phyloP scores from a whole-genome alignment of 208 protist species.

The Acanthamoeba castellanii region DNA sequence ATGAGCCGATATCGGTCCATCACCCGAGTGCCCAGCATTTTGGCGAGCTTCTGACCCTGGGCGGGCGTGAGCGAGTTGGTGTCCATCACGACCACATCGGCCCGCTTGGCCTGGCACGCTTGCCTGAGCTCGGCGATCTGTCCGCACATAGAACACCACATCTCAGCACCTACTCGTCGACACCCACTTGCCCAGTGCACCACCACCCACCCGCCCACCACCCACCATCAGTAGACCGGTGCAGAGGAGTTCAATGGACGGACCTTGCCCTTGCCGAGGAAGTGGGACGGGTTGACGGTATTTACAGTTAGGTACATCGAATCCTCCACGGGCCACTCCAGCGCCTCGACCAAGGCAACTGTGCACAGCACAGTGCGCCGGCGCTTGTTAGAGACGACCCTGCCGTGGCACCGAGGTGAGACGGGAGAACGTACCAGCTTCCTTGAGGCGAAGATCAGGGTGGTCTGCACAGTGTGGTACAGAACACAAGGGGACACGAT shows the following conservation, averaged over 20 bases:
- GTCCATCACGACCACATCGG: slow-evolving; percentile 25
- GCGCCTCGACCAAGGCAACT: slow-evolving; percentile 59
- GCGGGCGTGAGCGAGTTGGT: slow-evolving; percentile 46
- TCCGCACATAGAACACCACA: background rate
- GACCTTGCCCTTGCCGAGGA: slow-evolving; percentile 73
- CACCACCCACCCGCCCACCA: no score
- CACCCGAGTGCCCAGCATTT: slow-evolving; percentile 26
- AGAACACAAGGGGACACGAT: background rate
- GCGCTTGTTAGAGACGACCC: background rate
- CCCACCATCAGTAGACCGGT: no score
- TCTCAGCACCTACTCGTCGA: background rate
- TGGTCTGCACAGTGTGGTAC: background rate
- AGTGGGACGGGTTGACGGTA: slow-evolving; percentile 45
- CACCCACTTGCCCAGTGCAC: no score
- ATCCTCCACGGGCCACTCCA: slow-evolving; percentile 40
- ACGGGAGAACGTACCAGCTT: background rate
- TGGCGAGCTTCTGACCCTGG: slow-evolving; percentile 55
- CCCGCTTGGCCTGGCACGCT: slow-evolving; percentile 6
- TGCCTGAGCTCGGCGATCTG: slow-evolving; percentile 9
- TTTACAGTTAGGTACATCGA: slow-evolving; percentile 38
- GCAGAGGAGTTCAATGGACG: background rate
- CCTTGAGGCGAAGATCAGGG: slow-evolving; percentile 42
- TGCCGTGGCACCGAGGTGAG: background rate
- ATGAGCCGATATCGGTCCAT: slow-evolving; percentile 68
- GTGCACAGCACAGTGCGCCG: background rate